These are phyloP conservation scores for Capsicum baccatum DNA, from an alignment of 257 asterid species.

Conservation along the genomic window DNA sequence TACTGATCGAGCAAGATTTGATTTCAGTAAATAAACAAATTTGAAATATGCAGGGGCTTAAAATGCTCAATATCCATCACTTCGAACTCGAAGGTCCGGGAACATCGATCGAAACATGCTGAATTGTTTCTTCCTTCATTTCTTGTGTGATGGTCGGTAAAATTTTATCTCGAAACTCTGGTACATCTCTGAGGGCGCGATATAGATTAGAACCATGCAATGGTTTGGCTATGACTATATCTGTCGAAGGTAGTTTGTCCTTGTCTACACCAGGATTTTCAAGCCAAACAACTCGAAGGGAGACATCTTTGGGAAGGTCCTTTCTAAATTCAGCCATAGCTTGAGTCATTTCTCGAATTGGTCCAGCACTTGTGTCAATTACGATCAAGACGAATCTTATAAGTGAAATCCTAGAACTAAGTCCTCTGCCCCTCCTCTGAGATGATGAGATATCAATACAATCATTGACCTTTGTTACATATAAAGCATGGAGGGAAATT, in stretches of 20 bases:
- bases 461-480: conserved; percentile 40
- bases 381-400: conserved; percentile 51
- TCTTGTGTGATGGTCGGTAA: neutral
- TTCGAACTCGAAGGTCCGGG: no score
- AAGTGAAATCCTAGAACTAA: neutral
- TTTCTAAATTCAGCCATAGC: conserved; percentile 62
- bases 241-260: conserved; percentile 52
- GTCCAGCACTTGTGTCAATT: conserved; percentile 52
- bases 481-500: conserved; percentile 50
- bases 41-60: no score
- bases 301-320: conserved; percentile 38
- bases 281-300: conserved; percentile 65
- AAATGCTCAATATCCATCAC: no score
- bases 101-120: neutral
- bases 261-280: conserved; percentile 44
- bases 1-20: neutral
- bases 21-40: neutral
- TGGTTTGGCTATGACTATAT: conserved; percentile 60
- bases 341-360: conserved; percentile 43
- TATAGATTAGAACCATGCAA: conserved; percentile 72
- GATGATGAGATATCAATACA: neutral
- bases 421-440: conserved; percentile 26
- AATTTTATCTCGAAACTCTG: conserved; percentile 49
- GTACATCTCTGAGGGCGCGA: conserved; percentile 51
- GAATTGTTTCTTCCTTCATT: neutral